These are phyloP conservation scores for Trifolium subterraneum DNA, from an alignment of 306 rosid genomes.

Conservation along the genomic window DNA sequence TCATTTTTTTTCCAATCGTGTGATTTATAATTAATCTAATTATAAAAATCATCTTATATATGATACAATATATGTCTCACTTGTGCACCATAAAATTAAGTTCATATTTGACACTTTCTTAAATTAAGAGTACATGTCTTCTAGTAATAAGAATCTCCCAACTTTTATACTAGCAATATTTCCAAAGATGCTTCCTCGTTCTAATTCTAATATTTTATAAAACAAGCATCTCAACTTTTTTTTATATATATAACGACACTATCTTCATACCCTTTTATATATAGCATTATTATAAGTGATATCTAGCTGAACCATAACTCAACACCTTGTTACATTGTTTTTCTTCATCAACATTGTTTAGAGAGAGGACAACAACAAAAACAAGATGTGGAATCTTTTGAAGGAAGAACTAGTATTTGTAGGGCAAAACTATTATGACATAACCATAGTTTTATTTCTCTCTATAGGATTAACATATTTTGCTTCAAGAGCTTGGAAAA, in stretches of 20 bases:
- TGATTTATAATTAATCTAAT: too few relatives aligned
- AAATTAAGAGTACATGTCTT: slow-evolving; percentile 32
- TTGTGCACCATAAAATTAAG: too few relatives aligned
- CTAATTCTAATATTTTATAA: slow-evolving; percentile 27
- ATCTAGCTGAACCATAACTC: slow-evolving; percentile 18
- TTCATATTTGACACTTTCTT: background rate
- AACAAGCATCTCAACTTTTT: slow-evolving; percentile 22
- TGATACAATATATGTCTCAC: too few relatives aligned
- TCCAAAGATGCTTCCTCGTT: slow-evolving; percentile 47
- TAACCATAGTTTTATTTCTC: slow-evolving; percentile 44
- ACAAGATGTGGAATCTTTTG: slow-evolving; percentile 43
- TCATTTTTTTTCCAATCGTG: too few relatives aligned
- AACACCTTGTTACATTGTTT: slow-evolving; percentile 16
- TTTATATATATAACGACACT: background rate
- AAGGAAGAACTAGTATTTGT: slow-evolving; percentile 48
- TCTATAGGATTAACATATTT: slow-evolving; percentile 51
- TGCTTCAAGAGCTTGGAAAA: slow-evolving; percentile 55
- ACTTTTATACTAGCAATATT: background rate
- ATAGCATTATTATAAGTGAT: slow-evolving; percentile 20
- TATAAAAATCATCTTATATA: too few relatives aligned
- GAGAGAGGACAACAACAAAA: slow-evolving; percentile 35
- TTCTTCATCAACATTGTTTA: slow-evolving; percentile 31
- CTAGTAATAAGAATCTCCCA: slow-evolving; percentile 40
- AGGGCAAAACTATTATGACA: slow-evolving; percentile 42
- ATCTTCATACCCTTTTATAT: slow-evolving; percentile 23